Conservation (phyloP, 164 flowering plant genomes). For the Tetrastigma voinierianum region DNA sequence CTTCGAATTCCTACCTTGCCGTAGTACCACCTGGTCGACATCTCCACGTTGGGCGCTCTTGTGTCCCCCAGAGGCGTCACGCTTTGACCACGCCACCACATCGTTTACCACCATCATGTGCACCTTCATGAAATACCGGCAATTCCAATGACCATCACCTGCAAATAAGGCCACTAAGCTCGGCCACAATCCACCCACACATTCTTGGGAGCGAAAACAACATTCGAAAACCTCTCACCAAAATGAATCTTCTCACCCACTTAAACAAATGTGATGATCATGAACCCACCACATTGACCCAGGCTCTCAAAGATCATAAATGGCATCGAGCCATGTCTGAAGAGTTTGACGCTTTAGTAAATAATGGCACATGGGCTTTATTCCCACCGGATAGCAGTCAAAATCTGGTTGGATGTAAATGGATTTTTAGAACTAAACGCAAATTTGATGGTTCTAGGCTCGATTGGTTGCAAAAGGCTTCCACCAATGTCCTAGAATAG, state of each 20-base stretch:
- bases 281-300: constrained; percentile 4
- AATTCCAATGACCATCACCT: constrained; percentile 2
- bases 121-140: background rate
- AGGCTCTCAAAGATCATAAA: too few species aligned
- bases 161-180: background rate
- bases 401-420: too few species aligned
- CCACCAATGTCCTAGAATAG: too few species aligned
- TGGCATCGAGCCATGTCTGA: too few species aligned
- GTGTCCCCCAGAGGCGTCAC: too few species aligned
- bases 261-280: background rate
- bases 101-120: background rate
- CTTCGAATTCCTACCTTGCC: background rate
- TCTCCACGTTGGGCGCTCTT: too few species aligned
- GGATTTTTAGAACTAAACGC: too few species aligned
- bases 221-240: constrained; percentile 5
- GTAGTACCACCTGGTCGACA: background rate
- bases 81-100: background rate
- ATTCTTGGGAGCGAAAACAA: constrained; percentile 7
- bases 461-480: too few species aligned
- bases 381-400: too few species aligned
- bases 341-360: too few species aligned
- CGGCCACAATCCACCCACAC: constrained; percentile 4
- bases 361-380: too few species aligned
- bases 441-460: too few species aligned
- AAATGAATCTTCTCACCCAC: constrained; percentile 4